A percentile compares a stretch with the other conserved stretches of the same genome.
phyloP scores from a whole-genome alignment of 345 rosid species.

The Sisymbrium altissimum region DNA sequence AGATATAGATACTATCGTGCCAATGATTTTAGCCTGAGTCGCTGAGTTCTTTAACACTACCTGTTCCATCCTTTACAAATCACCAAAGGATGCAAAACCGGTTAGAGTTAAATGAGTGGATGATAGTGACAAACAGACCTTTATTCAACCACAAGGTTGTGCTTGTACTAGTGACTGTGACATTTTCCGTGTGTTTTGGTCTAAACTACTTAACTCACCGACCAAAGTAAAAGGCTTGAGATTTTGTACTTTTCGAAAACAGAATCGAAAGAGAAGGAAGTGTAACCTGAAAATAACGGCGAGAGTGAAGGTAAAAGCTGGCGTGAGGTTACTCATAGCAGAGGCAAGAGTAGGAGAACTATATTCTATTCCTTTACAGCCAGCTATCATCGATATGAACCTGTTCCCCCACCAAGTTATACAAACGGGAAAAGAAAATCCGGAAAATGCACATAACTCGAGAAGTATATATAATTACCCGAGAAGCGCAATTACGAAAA shows the following conservation, averaged over 20 bases:
- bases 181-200: too few relatives aligned
- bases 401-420: constrained; percentile 28
- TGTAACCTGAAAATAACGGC: constrained; percentile 22
- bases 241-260: too few relatives aligned
- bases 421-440: too few relatives aligned
- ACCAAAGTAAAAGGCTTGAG: too few relatives aligned
- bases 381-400: constrained; percentile 9
- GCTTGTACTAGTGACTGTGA: too few relatives aligned
- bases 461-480: constrained; percentile 19
- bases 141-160: too few relatives aligned
- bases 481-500: constrained; percentile 21
- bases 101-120: neutral
- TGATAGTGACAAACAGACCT: too few relatives aligned
- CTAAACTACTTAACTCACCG: too few relatives aligned
- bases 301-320: constrained; percentile 41
- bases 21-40: neutral
- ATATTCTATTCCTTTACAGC: constrained; percentile 36
- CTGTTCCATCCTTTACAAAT: neutral
- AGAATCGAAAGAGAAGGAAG: too few relatives aligned
- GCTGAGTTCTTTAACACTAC: neutral
- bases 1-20: neutral
- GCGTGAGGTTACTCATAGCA: constrained; percentile 45
- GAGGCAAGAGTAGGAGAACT: constrained; percentile 51
- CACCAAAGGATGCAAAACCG: neutral
- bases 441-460: neutral